Conservation (phyloP, 2,329 filamentous ascomycete species). For the Fusarium citri region DNA sequence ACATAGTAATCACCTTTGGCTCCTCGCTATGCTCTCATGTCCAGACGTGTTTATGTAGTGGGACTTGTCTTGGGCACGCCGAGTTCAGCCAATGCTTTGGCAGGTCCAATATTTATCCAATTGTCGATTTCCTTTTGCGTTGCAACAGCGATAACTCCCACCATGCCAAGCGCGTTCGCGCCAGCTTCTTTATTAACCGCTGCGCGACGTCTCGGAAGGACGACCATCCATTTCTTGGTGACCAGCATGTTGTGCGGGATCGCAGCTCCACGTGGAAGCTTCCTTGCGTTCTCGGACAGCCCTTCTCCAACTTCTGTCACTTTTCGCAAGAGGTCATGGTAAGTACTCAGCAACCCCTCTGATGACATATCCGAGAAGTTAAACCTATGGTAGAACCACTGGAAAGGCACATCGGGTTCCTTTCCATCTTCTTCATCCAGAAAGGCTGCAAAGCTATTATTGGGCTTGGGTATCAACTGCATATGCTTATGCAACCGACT, state of each 20-base stretch:
- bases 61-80: background rate
- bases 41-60: no score
- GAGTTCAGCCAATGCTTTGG: background rate
- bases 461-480: background rate
- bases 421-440: accelerated
- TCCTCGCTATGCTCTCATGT: no score
- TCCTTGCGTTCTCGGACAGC: background rate
- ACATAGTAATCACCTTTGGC: no score
- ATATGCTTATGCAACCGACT: constrained; percentile 13
- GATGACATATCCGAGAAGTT: no score
- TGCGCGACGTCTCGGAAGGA: background rate
- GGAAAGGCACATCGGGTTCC: background rate
- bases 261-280: accelerated
- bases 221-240: background rate
- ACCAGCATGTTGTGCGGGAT: constrained; percentile 1
- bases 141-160: constrained; percentile 1
- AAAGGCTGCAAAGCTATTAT: background rate
- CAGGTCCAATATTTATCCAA: background rate
- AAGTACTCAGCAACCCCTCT: no score
- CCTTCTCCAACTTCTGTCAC: background rate
- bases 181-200: background rate
- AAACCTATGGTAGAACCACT: background rate
- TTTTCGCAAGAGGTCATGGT: background rate
- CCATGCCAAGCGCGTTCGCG: constrained; percentile 1
- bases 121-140: background rate